Base-by-base conservation (phyloP, 495 filamentous ascomycete species). In the Bathelium albidoporum region DNA sequence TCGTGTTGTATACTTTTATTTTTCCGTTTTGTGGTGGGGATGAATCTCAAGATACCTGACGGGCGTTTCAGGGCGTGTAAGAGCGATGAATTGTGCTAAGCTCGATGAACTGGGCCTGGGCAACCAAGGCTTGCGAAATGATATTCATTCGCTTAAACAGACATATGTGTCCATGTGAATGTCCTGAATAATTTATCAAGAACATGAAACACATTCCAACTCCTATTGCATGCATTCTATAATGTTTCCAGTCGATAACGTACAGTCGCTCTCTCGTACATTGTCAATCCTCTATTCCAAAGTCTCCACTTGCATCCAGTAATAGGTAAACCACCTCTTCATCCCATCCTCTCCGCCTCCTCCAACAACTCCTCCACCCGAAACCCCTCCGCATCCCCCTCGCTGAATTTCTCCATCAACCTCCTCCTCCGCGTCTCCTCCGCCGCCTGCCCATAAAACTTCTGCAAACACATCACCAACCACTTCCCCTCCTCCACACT, bases 401-500 rank as follows among this genome's bases (percentile, higher is more conserved):
- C 76, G 4, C 81, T 87, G 73, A 97, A 97, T 81, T 86, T 84
- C 73, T 89, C 87, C 72, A 97, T 73, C 72, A 97, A 70, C 77
- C 81, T 74, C 75, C 76, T 84, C 75, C 84, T 76, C 26, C 75
- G 73, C 72, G 79, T 83, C 34, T 78, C 77, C 64, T 62, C 65
- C 1, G 79, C 80, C 61, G 66, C 75, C 5, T 79, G 83, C 16
- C 87, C 90, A 72, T 97, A 98, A 73, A 97, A 98, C 74, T 90
- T 87, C 81, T 97, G 94, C 78, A 98, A 75, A 55, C 90, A 89
- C 81, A 95, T 89, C n/a, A 95, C 81, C 68, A 98, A 72, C 90
- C 88, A 96, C 73, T 82, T 83, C 29, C 88, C 91, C 71, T 97
- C 87, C 18, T 89, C 79, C 1, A 88, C 85, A 20, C 78, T 86